Evolutionary conservation across 345 rosid genomes (phyloP), one percentile per base, ranked within the genome.

Genomic region (Citrus unshiu): DNA sequence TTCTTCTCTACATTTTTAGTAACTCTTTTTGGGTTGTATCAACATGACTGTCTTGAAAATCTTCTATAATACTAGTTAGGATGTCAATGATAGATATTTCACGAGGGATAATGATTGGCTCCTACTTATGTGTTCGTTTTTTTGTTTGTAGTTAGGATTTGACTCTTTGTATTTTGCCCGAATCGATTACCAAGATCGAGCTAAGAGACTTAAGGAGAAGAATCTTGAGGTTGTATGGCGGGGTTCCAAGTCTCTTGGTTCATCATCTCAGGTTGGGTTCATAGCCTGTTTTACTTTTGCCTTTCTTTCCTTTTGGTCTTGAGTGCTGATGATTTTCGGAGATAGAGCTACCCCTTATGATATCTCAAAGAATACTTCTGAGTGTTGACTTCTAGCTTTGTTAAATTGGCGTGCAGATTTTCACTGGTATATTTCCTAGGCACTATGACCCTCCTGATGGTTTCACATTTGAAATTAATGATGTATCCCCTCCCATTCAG

Each of bases 371-470:
- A 72, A 27, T 73, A 57, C 40, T 64, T 54, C 32, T 73, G 32
- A 65, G 34, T 72, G 30, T 43, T 78, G 51, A 46, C 51, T 12
- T 46, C 51, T 46, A 14, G 37, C 64, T 16, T 70, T 46, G 37
- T 35, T 73, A 60, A 67, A 58, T 57, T 58, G 72, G 58, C 43
- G 39, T 82, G 78, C 88, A 95, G 98, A 93, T 93, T 82, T 95
- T 95, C 82, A 90, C 98, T n/a, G 98, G 98, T 72, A 84, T 93
- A 78, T 95, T 95, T 81, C 93, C 97, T 19, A 86, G 83, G 84
- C 97, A 95, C 87, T 93, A 95, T 81, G 98, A 95, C 59, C 98
- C 98, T 72, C 98, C 98, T 54, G 94, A 93, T 80, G 98, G 94
- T 67, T 95, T 93, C 82, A 79, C 83, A 60, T 95, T 95, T 86